Percentiles rank a stretch among this genome's conserved stretches.
Evolutionary conservation across 2,329 filamentous ascomycete genomes (phyloP).

Genomic region (Colletotrichum sp.): DNA sequence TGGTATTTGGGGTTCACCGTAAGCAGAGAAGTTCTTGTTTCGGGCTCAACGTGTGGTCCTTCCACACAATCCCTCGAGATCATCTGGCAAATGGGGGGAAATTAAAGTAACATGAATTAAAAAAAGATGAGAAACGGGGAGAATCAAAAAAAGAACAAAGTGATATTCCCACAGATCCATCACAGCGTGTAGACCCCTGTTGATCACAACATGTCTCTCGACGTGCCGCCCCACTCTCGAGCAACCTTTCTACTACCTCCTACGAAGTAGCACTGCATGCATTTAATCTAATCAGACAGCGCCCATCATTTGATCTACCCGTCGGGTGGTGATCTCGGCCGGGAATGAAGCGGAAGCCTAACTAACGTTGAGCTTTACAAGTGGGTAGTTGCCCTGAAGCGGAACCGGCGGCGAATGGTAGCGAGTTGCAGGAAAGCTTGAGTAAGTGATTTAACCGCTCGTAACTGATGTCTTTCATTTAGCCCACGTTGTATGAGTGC

Average conservation of each 20-base stretch:
- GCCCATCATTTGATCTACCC: background rate
- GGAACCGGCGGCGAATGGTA: background rate
- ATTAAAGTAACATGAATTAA: background rate
- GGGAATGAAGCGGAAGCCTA: background rate
- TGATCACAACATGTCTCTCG: background rate
- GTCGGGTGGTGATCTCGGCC: background rate
- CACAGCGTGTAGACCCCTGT: background rate
- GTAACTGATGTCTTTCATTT: background rate
- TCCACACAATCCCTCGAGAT: background rate
- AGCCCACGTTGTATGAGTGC: fast-evolving
- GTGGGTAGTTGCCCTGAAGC: background rate
- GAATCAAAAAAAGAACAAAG: background rate
- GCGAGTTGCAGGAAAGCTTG: background rate
- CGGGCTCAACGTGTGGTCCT: background rate
- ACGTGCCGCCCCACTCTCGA: background rate
- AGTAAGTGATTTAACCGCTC: background rate
- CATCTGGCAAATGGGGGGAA: too few species aligned
- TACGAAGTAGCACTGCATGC: background rate
- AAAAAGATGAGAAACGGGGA: background rate
- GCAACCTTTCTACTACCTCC: background rate
- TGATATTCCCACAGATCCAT: background rate
- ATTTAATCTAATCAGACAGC: background rate
- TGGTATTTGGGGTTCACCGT: too few species aligned
- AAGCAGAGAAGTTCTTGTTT: too few species aligned
- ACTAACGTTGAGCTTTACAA: background rate